Conservation (phyloP, 2,329 filamentous ascomycete species). For the Phaeosphaeriaceae sp. region DNA sequence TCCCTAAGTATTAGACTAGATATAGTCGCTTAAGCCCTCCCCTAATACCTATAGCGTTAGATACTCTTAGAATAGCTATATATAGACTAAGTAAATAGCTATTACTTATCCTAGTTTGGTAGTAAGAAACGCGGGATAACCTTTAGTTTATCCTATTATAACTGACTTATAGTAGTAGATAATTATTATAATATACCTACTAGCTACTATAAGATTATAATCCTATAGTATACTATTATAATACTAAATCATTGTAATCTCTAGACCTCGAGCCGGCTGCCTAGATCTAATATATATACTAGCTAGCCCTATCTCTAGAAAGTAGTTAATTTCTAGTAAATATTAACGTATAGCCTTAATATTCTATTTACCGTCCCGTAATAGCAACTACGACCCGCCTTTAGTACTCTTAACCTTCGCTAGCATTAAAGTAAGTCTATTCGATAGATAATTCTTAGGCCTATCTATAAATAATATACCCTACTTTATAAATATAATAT, state of each 20-base stretch:
- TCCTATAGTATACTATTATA: constrained; percentile 22
- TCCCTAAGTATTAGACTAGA: constrained; percentile 8
- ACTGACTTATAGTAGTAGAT: constrained; percentile 33
- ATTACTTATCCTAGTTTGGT: constrained; percentile 26
- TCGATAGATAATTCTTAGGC: constrained; percentile 14
- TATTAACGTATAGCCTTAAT: constrained; percentile 4
- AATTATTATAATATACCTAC: constrained; percentile 21
- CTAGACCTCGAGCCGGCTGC: constrained; percentile 13
- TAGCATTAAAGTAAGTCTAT: constrained; percentile 20
- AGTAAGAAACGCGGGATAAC: constrained; percentile 29
- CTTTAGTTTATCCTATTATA: constrained; percentile 29
- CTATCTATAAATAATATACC: constrained; percentile 23
- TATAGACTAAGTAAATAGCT: constrained; percentile 24
- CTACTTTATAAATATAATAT: constrained; percentile 22
- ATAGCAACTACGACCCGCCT: constrained; percentile 10
- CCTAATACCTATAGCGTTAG: constrained; percentile 17
- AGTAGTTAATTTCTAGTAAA: not conserved
- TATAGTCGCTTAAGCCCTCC: constrained; percentile 12
- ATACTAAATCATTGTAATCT: constrained; percentile 21
- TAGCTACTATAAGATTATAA: constrained; percentile 26
- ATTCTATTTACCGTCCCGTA: constrained; percentile 4
- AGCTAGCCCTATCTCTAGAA: constrained; percentile 3
- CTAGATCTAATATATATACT: not conserved
- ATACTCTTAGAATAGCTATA: constrained; percentile 26
- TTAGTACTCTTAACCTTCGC: constrained; percentile 6